Conservation (phyloP, 805 yeast genomes). For the Cyberlindnera suaveolens region DNA sequence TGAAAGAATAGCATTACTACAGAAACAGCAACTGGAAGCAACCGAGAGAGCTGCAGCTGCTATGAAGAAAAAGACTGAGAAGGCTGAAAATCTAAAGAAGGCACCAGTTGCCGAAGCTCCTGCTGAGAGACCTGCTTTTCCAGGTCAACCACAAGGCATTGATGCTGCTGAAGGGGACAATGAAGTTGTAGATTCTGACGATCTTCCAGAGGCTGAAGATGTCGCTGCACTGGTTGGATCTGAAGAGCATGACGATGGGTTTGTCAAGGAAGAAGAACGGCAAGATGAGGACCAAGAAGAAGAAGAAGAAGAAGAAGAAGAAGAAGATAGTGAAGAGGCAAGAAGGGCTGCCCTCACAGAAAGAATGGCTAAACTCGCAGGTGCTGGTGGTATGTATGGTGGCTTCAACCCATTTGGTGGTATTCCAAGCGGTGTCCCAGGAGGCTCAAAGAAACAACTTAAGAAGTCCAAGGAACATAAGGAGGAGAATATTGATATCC, state of each 20-base stretch:
- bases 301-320: constrained; percentile 47
- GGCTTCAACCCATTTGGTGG: constrained; percentile 37
- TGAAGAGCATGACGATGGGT: constrained; percentile 14
- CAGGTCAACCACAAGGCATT: background rate
- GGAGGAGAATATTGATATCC: constrained; percentile 14
- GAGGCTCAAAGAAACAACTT: constrained; percentile 17
- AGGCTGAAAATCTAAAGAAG: constrained; percentile 36
- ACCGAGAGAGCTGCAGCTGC: constrained; percentile 65
- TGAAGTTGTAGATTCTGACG: constrained; percentile 1
- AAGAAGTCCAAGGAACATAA: constrained; percentile 18
- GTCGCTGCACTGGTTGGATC: constrained; percentile 1
- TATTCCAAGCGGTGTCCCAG: constrained; percentile 29
- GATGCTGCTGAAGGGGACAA: background rate
- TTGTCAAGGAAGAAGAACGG: constrained; percentile 23
- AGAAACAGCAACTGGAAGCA: constrained; percentile 75
- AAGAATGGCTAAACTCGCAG: constrained; percentile 94
- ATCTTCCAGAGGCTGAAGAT: constrained; percentile 15
- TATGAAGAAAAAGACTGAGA: constrained; percentile 43
- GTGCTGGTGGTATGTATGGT: constrained; percentile 54
- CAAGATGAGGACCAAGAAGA: constrained; percentile 42
- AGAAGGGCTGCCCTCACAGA: constrained; percentile 75
- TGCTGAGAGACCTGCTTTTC: constrained; percentile 1
- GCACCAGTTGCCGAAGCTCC: background rate
- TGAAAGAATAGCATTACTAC: constrained; percentile 81
- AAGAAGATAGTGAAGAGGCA: constrained; percentile 70